Base-by-base conservation (phyloP, 208 protist genomes). In the Leishmania major region DNA sequence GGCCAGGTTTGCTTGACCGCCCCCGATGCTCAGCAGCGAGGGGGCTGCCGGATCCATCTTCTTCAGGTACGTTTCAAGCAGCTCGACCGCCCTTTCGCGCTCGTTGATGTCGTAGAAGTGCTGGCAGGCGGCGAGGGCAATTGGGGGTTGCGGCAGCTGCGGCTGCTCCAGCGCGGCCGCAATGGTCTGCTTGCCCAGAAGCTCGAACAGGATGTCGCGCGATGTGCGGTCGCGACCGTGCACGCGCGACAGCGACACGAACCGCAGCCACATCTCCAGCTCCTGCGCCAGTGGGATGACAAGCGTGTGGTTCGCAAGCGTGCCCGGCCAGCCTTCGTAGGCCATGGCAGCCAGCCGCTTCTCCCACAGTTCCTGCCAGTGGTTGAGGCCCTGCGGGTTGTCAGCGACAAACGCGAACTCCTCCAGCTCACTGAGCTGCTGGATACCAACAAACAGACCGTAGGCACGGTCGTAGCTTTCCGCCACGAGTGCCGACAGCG, bases 381-480 rank as follows among this genome's bases (percentile, higher is more conserved):
- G 92, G 66, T 83, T 75, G 13, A 94, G 80, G n/a, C 82, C 88
- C n/a, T 94, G 87, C 51, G 85, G 85, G 62, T 96, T 90, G 69
- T 85, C 79, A 28, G 88, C 83, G 11, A 99, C 95, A 47, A 95
- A 87, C 1, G 90, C 86, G 35, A 99, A 95, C 91, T 99, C 99
- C 92, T 99, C 99, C 71, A 99, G 87, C 93, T 99, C 99, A 49
- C 98, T 96, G 37, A 99, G 90, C 89, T 99, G 99, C 90, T 99
- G 99, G 70, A 99, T 96, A 47, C 93, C 89, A 31, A 99, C 98
- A 77, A 99, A 96, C 37, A 98, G 88, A 7, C 92, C 88, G 90
- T 99, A 99, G 13, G 99, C 99, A 43, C 99, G 90, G 84, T 99
- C 94, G 92, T 99, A 99, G 87, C 95, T 99, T 90, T 99, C 99